A percentile compares a stretch with the other conserved stretches of the same genome.
Evolutionary conservation across 2,329 filamentous ascomycete species (phyloP).

Genomic region (Phyllosticta citribraziliensis): DNA sequence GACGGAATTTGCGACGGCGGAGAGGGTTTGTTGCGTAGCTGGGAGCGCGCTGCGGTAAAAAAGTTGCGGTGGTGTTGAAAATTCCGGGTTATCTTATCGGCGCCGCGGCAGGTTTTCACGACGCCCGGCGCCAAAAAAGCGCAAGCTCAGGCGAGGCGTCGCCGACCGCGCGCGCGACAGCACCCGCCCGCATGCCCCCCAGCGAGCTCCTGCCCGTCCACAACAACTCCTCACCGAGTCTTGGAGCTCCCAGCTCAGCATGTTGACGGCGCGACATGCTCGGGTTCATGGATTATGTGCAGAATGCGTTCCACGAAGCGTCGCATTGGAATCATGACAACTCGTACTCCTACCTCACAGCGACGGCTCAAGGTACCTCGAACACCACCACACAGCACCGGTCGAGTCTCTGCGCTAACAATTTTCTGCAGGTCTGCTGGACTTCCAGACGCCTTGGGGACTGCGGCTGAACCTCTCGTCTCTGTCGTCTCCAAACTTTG

Average conservation of each 20-base stretch:
- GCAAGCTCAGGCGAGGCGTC: conserved; percentile 5
- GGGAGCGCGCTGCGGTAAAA: neutral
- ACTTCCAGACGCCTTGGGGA: conserved; percentile 78
- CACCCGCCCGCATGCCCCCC: neutral
- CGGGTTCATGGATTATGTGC: conserved; percentile 96
- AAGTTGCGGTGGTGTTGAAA: conserved; percentile 9
- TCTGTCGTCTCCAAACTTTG: conserved; percentile 84
- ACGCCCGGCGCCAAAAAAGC: conserved; percentile 1
- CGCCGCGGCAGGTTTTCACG: conserved; percentile 8
- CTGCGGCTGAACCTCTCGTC: conserved; percentile 82
- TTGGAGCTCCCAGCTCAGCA: neutral
- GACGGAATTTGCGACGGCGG: conserved; percentile 13
- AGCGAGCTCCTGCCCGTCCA: neutral
- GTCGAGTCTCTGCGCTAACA: neutral
- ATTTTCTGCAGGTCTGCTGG: conserved; percentile 57
- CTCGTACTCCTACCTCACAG: conserved; percentile 78
- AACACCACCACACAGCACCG: neutral
- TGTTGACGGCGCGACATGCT: conserved; percentile 50
- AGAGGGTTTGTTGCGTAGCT: conserved; percentile 4
- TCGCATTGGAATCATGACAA: conserved; percentile 88
- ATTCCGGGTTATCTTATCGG: conserved; percentile 10
- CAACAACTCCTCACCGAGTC: neutral
- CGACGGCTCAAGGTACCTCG: conserved; percentile 63
- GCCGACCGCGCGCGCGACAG: neutral
- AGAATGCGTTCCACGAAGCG: conserved; percentile 77